Base-by-base conservation (phyloP, 202 grass and related monocot genomes). In the Eragrostis tef region DNA sequence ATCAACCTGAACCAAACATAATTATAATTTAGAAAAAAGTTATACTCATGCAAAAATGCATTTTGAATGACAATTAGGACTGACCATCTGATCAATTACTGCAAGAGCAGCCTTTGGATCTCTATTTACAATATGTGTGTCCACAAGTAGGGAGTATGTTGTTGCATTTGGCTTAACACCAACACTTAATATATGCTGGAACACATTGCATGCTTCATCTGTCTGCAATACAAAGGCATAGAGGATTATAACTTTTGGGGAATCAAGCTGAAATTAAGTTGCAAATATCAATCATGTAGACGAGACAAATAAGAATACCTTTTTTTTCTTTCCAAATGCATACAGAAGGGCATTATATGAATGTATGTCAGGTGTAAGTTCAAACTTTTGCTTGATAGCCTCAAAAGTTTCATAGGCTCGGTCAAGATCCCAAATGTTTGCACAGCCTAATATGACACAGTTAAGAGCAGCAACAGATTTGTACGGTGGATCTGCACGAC, bases 401-500 rank as follows among this genome's bases (percentile, higher is more conserved):
- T 87, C 88, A 53, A 99, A 99, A 80, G 96, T 99, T 79, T 99
- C 93, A n/a, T 96, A 99, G 73, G 96, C 90, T 74, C 89, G 90
- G 19, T 93, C 93, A 70, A 99, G 86, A 87, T 99, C 93, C 96
- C 96, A 96, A 86, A 99, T 96, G 80, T 96, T 96, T 83, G 93
- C 89, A 83, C 96, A 96, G 43, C 93, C 96, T 71, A 96, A 86
- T 85, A 99, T 75, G 61, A 99, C 93, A 87, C 96, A 99, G 84
- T 99, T 99, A 61, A 99, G 77, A 87, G 96, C 92, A 85, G 90
- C 87, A 85, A 90, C 81, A 68, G 93, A 96, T 87, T 92, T 99
- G 90, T 96, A 99, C n/a, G 91, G 90, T 31, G 91, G 87, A 77
- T 96, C 93, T 29, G 85, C 85, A 25, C 26, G 66, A 83, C 89